A percentile compares a stretch with the other conserved stretches of the same genome.
phyloP scores from a whole-genome alignment of 345 rosid species.

The Acer saccharum region DNA sequence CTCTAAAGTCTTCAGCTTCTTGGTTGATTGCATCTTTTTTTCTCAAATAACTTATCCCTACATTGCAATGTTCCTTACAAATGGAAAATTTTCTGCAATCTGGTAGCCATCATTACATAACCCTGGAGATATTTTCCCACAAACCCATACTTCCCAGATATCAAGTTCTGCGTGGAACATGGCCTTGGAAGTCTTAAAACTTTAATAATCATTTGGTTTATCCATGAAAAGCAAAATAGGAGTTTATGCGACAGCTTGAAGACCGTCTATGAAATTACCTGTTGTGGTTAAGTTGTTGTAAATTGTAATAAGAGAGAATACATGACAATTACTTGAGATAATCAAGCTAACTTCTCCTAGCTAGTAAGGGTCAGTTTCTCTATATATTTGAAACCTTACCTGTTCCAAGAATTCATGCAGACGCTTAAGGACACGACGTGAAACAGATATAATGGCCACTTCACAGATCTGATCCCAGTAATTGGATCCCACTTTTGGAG shows the following conservation, averaged over 20 bases:
- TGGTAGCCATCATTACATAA: slow-evolving; percentile 2
- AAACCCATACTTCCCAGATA: background rate
- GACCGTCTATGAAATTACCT: background rate
- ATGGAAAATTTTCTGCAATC: background rate
- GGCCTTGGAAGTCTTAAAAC: background rate
- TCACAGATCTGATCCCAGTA: slow-evolving; percentile 95
- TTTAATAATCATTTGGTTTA: background rate
- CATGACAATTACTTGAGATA: background rate
- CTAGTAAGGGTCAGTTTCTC: background rate
- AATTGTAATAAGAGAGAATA: background rate
- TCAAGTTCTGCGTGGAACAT: background rate
- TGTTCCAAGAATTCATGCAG: slow-evolving; percentile 81
- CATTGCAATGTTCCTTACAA: background rate
- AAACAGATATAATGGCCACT: slow-evolving; percentile 72
- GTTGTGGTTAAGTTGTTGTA: background rate
- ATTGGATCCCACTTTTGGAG: slow-evolving; percentile 78
- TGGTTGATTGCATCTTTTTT: background rate
- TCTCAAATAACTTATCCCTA: background rate
- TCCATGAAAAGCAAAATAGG: background rate
- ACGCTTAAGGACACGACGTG: slow-evolving; percentile 74
- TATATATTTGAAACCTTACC: slow-evolving; percentile 41
- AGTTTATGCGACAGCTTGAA: background rate
- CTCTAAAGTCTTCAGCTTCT: background rate
- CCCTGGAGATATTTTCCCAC: slow-evolving; percentile 1
- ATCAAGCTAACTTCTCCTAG: background rate